Evolutionary conservation across 2,329 filamentous ascomycete genomes (phyloP), one percentile per base, ranked within the genome.

Genomic region (Arthrobotrys sinensis): DNA sequence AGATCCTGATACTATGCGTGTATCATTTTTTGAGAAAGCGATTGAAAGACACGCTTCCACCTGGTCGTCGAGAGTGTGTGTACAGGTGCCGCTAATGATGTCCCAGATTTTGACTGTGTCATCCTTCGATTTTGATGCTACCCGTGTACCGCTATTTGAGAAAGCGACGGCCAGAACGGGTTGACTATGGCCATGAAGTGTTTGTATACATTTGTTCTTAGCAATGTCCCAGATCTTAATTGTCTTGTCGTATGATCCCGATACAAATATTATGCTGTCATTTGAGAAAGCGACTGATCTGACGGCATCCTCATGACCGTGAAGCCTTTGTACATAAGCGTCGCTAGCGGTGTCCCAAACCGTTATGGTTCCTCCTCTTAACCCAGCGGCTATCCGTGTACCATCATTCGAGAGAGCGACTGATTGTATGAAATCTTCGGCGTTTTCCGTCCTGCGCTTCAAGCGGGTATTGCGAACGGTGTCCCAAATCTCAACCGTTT

Each of bases 141-240:
- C 12, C 12, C 12, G 36, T 8, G 8, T 38, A 6, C 12, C 12
- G 12, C 24, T 28, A 24, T 53, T 34, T 43, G 78, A 80, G 36
- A 80, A 79, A 28, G 28, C 38, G 28, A 40, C 4, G 7, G n/a
- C n/a, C n/a, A n/a, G n/a, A n/a, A n/a, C 38, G 14, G 6, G 6
- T n/a, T n/a, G n/a, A n/a, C n/a, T n/a, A n/a, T n/a, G n/a, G n/a
- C n/a, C n/a, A n/a, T n/a, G n/a, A n/a, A n/a, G n/a, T n/a, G n/a
- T n/a, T n/a, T n/a, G n/a, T n/a, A n/a, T n/a, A n/a, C n/a, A n/a
- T n/a, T n/a, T n/a, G n/a, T n/a, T n/a, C n/a, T n/a, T n/a, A n/a
- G n/a, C n/a, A n/a, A n/a, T n/a, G n/a, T n/a, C n/a, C n/a, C 78
- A 79, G 2, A 80, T 50, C 48, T 62, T 68, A 16, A 80, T 21